phyloP scores from a whole-genome alignment of 2,329 filamentous ascomycete species.

The Phoma herbarum region DNA sequence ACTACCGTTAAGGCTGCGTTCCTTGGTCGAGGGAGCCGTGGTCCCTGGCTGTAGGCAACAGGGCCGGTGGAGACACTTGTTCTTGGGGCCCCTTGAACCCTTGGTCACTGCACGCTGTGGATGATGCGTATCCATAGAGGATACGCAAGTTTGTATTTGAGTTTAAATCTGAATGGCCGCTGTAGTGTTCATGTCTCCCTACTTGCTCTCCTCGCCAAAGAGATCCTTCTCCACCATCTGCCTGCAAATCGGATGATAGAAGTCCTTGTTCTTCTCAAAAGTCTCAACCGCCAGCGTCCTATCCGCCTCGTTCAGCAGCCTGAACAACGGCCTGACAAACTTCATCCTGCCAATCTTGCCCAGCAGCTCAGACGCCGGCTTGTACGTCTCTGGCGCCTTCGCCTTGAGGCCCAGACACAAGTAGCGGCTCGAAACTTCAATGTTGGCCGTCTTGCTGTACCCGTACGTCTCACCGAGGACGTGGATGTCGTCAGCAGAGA shows the following conservation, averaged over 20 bases:
- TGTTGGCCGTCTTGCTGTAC: slow-evolving; percentile 75
- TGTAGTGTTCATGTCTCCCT: no score
- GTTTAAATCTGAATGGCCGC: no score
- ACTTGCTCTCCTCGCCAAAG: slow-evolving; percentile 52
- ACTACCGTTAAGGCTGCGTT: no score
- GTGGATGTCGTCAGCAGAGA: slow-evolving; percentile 72
- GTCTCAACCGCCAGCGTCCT: slow-evolving; percentile 78
- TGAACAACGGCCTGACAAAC: slow-evolving; percentile 88
- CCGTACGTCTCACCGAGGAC: slow-evolving; percentile 79
- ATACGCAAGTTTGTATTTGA: no score
- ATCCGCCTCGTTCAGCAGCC: slow-evolving; percentile 77
- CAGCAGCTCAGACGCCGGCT: slow-evolving; percentile 76
- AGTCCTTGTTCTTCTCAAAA: slow-evolving; percentile 86
- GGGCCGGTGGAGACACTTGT: no score
- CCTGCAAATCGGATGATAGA: slow-evolving; percentile 93
- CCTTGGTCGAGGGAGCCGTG: no score
- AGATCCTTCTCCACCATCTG: slow-evolving; percentile 86
- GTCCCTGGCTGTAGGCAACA: no score
- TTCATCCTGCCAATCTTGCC: slow-evolving; percentile 94
- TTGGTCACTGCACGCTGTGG: no score
- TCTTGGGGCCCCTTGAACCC: no score
- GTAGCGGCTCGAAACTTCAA: slow-evolving; percentile 84
- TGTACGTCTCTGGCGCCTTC: slow-evolving; percentile 72
- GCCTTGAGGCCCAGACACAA: slow-evolving; percentile 81
- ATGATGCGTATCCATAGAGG: no score